These are phyloP conservation scores for Eleusine coracana DNA, from an alignment of 176 grass and related monocot species.

Conservation along the genomic window DNA sequence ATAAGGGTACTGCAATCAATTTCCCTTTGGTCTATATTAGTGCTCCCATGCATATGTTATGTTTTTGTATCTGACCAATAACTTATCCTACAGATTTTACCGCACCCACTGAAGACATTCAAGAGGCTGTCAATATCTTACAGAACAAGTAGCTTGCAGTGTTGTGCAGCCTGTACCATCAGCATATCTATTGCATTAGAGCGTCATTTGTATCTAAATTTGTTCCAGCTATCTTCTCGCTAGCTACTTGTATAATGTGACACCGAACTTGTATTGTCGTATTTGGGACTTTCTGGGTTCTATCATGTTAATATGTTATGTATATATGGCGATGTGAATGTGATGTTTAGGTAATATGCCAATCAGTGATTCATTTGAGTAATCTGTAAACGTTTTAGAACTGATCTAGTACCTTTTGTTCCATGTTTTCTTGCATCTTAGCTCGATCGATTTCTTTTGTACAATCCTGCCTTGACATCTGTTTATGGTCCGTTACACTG, in stretches of 20 bases:
- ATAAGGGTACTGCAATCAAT: slow-evolving; percentile 4
- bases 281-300: neutral
- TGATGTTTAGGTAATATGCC: neutral
- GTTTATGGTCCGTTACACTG: no score
- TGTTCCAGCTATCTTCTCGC: slow-evolving; percentile 20
- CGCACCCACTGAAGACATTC: slow-evolving; percentile 26
- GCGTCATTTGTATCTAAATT: neutral
- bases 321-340: neutral
- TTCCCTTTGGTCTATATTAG: neutral
- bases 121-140: slow-evolving; percentile 13
- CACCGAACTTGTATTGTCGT: slow-evolving; percentile 1
- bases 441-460: no score
- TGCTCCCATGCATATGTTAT: neutral
- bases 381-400: neutral
- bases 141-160: slow-evolving; percentile 8
- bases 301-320: neutral
- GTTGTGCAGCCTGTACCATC: neutral
- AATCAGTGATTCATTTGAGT: neutral
- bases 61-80: neutral
- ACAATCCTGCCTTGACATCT: no score
- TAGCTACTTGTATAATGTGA: neutral
- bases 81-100: slow-evolving; percentile 18
- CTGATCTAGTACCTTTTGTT: no score
- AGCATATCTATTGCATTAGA: neutral
- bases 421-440: no score